Base-by-base conservation (phyloP, 2,329 filamentous ascomycete genomes). In the Aureobasidium sp. region DNA sequence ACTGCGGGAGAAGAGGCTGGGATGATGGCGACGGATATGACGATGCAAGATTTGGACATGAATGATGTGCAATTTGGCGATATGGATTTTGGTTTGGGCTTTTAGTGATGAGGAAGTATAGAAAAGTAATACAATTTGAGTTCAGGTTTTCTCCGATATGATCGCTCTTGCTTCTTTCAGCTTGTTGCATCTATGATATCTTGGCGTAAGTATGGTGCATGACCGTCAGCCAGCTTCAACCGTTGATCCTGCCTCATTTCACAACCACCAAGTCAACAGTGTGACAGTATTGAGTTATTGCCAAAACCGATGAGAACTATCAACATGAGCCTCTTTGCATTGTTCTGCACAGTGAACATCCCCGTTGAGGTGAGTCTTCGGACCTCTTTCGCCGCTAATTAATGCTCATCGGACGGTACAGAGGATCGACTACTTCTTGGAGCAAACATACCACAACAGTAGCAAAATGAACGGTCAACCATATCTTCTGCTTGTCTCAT, bases 51-150 rank as follows among this genome's bases (percentile, higher is more conserved):
- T 44, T 45, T 53, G 25, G 37, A 53, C 15, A 53, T 53, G 34
- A 27, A 54, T 7, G 59, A 53, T 47, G 21, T 45, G 25, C 39
- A 53, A 2, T 61, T 61, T 32, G 37, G 45, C 3, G 57, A 60
- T n/a, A 50, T 60, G 57, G 47, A 50, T 13, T 61, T 53, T 25
- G 30, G 49, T 21, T 21, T 61, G 27, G 59, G 48, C 9, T 53
- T 61, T 16, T 36, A 54, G 10, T 54, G 34, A 37, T 29, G 4
- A 15, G 5, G n/a, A 10, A 29, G 15, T 41, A 21, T 21, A 25
- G 11, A 30, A 52, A 29, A 2, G n/a, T 16, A 52, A 52, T 37
- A 52, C n/a, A 34, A 49, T 7, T 7, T 52, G 15, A 15, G 11
- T 34, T 10, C 25, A 25, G 11, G 29, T 44, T 9, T 30, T 8